Evolutionary conservation across 2,329 filamentous ascomycete species (phyloP).

Genomic region (Thielaviopsis populi): DNA sequence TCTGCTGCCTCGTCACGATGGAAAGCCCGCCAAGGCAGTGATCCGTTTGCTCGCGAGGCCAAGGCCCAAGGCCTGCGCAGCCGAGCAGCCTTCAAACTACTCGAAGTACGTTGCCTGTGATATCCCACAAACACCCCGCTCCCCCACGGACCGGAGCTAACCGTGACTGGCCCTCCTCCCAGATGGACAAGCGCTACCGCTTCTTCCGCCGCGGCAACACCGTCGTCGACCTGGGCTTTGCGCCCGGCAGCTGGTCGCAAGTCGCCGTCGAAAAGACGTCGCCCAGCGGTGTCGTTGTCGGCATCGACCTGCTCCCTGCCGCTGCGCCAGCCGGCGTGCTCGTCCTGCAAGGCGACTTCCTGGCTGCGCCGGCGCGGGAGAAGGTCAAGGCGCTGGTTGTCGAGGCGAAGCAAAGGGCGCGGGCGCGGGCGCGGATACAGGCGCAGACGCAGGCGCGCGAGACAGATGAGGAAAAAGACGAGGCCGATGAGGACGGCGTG

Average conservation of each 20-base stretch:
- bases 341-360: conserved; percentile 87
- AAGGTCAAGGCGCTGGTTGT: conserved; percentile 64
- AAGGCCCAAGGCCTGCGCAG: conserved; percentile 71
- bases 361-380: conserved; percentile 56
- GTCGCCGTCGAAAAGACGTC: conserved; percentile 67
- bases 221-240: conserved; percentile 79
- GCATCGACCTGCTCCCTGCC: conserved; percentile 86
- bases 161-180: not conserved
- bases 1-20: conserved; percentile 38
- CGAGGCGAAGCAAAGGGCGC: conserved; percentile 31
- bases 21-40: conserved; percentile 63
- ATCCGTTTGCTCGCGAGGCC: conserved; percentile 59
- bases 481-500: conserved; percentile 15
- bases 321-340: conserved; percentile 85
- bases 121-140: no score
- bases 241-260: conserved; percentile 59
- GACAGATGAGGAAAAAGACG: conserved; percentile 17
- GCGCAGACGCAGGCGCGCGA: conserved; percentile 10
- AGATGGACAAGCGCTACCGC: conserved; percentile 71
- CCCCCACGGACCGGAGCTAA: no score
- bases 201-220: conserved; percentile 71
- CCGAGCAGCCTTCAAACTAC: conserved; percentile 80
- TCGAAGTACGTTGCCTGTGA: conserved; percentile 46
- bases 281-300: conserved; percentile 66
- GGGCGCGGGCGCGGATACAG: conserved; percentile 17